Conservation (phyloP, 371 early-diverging fungal species). For the Catenaria anguillulae region DNA sequence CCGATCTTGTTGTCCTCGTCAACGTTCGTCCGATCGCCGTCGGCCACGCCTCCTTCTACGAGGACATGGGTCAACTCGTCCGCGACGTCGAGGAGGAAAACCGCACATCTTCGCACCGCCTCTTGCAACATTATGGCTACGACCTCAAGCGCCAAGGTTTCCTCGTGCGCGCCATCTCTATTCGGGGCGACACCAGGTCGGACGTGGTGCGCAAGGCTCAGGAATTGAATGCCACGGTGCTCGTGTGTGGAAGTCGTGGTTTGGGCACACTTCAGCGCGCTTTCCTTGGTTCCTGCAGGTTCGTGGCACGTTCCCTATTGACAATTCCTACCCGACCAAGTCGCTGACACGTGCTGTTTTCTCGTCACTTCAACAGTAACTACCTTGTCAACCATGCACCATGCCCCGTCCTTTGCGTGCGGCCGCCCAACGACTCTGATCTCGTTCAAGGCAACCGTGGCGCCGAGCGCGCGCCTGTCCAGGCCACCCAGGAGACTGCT, state of each 20-base stretch:
- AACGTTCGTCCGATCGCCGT: conserved; percentile 3
- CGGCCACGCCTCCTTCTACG: background rate
- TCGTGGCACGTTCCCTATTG: too few relatives aligned
- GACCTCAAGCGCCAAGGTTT: background rate
- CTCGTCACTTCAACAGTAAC: too few relatives aligned
- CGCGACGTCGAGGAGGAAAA: conserved; percentile 5
- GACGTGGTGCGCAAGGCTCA: conserved; percentile 10
- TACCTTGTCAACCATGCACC: conserved; percentile 9
- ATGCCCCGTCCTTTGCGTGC: conserved; percentile 11
- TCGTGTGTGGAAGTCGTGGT: conserved; percentile 9
- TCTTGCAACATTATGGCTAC: conserved; percentile 3
- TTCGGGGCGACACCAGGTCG: conserved; percentile 9
- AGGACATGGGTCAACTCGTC: background rate
- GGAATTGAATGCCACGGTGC: conserved; percentile 7
- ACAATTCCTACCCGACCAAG: too few relatives aligned
- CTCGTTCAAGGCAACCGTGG: background rate
- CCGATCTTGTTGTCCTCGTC: conserved; percentile 5
- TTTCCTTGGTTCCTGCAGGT: conserved; percentile 10
- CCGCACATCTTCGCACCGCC: background rate
- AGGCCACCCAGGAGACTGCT: background rate
- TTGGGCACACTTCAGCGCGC: conserved; percentile 11
- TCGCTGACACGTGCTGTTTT: too few relatives aligned
- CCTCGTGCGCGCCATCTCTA: conserved; percentile 5
- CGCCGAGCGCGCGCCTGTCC: background rate
- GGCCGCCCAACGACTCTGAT: conserved; percentile 1